Evolutionary conservation across 176 grass and related monocot genomes (phyloP).

Genomic region (Eragrostis curvula): DNA sequence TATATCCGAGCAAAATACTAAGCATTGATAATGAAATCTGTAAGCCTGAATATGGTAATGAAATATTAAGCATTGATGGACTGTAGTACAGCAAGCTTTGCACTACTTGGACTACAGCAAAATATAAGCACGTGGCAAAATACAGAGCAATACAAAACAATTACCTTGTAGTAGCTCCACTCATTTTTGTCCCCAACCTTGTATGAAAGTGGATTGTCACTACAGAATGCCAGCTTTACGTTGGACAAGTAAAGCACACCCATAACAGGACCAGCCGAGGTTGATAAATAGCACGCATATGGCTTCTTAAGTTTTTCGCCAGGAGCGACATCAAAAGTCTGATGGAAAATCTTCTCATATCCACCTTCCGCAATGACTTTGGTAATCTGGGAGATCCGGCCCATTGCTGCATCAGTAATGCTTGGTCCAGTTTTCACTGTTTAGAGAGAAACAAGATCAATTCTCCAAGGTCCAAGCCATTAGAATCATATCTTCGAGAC

Average conservation of each 20-base stretch:
- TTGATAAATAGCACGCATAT: conserved; percentile 90
- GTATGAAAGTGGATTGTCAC: conserved; percentile 91
- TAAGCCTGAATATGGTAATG: not conserved
- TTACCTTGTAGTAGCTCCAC: conserved; percentile 99
- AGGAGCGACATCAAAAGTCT: conserved; percentile 74
- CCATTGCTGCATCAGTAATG: conserved; percentile 94
- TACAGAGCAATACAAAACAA: conserved; percentile 13
- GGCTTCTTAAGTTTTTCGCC: conserved; percentile 91
- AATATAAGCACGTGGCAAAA: not conserved
- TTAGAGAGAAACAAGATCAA: conserved; percentile 20
- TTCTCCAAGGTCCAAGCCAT: not conserved
- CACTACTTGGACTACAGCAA: not conserved
- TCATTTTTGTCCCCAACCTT: conserved; percentile 84
- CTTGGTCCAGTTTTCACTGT: conserved; percentile 99
- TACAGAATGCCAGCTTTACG: conserved; percentile 91
- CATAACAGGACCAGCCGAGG: conserved; percentile 95
- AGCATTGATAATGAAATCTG: not conserved
- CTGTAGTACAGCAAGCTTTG: not conserved
- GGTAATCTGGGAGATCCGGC: conserved; percentile 84
- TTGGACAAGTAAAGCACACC: conserved; percentile 92
- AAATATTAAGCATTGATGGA: conserved; percentile 1
- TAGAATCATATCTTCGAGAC: too few species aligned
- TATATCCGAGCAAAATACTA: not conserved
- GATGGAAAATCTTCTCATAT: conserved; percentile 97
- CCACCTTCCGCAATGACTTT: conserved; percentile 98